phyloP scores from a whole-genome alignment of 257 asterid species.

The Buddleja alternifolia region DNA sequence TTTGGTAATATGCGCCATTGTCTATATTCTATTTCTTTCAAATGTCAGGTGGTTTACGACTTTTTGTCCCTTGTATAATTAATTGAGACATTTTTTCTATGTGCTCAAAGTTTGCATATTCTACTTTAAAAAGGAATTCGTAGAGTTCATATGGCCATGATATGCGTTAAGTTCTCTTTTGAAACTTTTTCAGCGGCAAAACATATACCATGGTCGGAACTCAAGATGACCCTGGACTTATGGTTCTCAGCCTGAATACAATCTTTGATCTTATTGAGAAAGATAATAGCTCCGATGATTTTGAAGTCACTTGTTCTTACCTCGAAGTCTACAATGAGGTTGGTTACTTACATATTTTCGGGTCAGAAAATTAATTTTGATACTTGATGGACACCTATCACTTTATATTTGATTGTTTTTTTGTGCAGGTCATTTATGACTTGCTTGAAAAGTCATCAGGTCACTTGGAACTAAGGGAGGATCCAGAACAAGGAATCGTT shows the following conservation, averaged over 20 bases:
- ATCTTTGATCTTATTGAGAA: constrained; percentile 76
- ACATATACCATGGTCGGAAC: constrained; percentile 98
- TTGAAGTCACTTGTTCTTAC: constrained; percentile 87
- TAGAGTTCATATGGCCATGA: neutral
- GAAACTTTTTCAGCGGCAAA: constrained; percentile 68
- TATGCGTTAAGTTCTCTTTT: constrained; percentile 16
- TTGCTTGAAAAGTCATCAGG: constrained; percentile 90
- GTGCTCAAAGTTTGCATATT: constrained; percentile 23
- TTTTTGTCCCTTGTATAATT: neutral
- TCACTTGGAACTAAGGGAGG: constrained; percentile 94
- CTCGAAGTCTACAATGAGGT: constrained; percentile 99
- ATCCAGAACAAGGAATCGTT: constrained; percentile 86
- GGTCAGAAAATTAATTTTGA: constrained; percentile 11
- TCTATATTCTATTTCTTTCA: constrained; percentile 12
- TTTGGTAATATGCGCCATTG: neutral
- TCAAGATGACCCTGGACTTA: constrained; percentile 89
- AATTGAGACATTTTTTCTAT: neutral
- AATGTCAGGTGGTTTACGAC: neutral
- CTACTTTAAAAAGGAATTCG: neutral
- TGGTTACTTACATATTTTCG: constrained; percentile 28
- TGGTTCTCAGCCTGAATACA: constrained; percentile 94
- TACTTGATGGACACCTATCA: constrained; percentile 13
- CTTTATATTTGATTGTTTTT: constrained; percentile 28
- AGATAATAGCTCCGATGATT: constrained; percentile 66
- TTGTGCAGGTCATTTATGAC: constrained; percentile 86